A percentile compares a stretch with the other conserved stretches of the same genome.
phyloP scores from a whole-genome alignment of 2,329 filamentous ascomycete genomes.

The Paecilomyces fulvus region DNA sequence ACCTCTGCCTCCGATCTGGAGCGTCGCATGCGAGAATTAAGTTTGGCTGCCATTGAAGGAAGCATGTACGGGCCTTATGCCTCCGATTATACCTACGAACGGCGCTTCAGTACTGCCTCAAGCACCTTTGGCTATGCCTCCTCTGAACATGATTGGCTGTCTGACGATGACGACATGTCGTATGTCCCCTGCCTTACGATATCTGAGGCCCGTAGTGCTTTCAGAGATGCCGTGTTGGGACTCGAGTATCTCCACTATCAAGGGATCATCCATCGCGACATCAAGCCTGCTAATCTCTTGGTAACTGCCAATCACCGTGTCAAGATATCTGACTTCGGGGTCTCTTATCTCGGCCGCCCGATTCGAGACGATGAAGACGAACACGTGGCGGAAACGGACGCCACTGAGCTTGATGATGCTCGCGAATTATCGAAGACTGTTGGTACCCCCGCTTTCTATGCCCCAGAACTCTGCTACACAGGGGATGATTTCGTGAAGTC shows the following conservation, averaged over 20 bases:
- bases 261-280: constrained; percentile 75
- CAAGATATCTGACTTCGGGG: constrained; percentile 98
- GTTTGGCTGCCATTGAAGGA: constrained; percentile 56
- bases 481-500: constrained; percentile 52
- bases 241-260: constrained; percentile 89
- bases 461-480: constrained; percentile 89
- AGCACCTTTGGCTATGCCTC: constrained; percentile 45
- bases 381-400: constrained; percentile 72
- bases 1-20: constrained; percentile 38
- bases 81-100: constrained; percentile 48
- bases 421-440: constrained; percentile 97
- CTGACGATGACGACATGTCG: constrained; percentile 70
- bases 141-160: constrained; percentile 36
- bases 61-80: constrained; percentile 71
- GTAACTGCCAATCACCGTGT: constrained; percentile 77
- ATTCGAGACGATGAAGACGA: constrained; percentile 74
- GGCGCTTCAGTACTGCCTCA: constrained; percentile 72
- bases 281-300: constrained; percentile 83
- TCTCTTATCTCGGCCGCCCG: constrained; percentile 89
- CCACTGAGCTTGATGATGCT: constrained; percentile 81
- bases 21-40: constrained; percentile 19
- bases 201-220: constrained; percentile 70
- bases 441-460: constrained; percentile 94
- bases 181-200: constrained; percentile 92
- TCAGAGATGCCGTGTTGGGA: constrained; percentile 86